A percentile compares a stretch with the other conserved stretches of the same genome.
Evolutionary conservation across 1,284 basidiomycete species (phyloP).

Genomic region (Cystobasidium pallidum): DNA sequence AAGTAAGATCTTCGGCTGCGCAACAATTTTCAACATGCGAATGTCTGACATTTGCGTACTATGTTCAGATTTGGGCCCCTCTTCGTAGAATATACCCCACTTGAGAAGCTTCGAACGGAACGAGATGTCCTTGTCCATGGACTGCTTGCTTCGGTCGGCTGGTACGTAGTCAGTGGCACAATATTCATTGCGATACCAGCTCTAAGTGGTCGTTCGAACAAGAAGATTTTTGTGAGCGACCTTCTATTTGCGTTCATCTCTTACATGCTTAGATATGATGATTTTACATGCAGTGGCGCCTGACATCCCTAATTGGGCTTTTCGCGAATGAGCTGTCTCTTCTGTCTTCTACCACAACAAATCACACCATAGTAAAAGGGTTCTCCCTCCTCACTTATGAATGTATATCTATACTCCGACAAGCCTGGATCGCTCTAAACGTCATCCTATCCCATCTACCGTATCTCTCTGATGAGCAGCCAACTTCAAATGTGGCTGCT

Average conservation of each 20-base stretch:
- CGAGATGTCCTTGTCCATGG: constrained; percentile 25
- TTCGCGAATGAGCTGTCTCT: constrained; percentile 24
- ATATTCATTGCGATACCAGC: constrained; percentile 34
- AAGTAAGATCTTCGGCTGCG: constrained; percentile 20
- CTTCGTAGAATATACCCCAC: background rate
- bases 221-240: constrained; percentile 29
- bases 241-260: background rate
- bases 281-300: constrained; percentile 22
- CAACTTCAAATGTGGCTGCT: background rate
- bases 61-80: constrained; percentile 24
- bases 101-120: background rate
- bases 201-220: constrained; percentile 15
- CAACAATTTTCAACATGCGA: no score
- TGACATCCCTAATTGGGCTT: constrained; percentile 20
- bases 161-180: constrained; percentile 30
- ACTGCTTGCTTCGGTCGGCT: constrained; percentile 9
- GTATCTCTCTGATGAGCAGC: constrained; percentile 16
- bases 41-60: background rate
- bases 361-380: constrained; percentile 5
- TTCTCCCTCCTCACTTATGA: constrained; percentile 18
- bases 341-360: constrained; percentile 14
- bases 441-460: constrained; percentile 33
- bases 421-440: constrained; percentile 37
- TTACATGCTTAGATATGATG: background rate
- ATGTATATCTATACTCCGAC: constrained; percentile 23